These are phyloP conservation scores for Allomyces macrogynus DNA, from an alignment of 192 early-diverging fungal genomes.

Conservation along the genomic window DNA sequence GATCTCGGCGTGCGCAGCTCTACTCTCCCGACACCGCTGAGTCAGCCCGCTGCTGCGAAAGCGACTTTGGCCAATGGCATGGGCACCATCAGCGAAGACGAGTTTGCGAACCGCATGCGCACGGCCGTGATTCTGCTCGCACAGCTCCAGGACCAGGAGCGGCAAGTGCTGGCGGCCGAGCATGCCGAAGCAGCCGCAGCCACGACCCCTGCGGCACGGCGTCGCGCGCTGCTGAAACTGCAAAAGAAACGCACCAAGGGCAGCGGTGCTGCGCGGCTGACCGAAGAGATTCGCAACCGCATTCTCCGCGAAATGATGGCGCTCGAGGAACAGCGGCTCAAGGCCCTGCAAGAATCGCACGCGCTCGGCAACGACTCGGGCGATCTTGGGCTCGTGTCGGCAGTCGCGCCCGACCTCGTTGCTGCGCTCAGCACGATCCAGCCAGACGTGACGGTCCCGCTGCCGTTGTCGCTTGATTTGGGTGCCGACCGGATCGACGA, in stretches of 20 bases:
- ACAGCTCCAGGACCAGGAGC: conserved; percentile 62
- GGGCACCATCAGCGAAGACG: conserved; percentile 35
- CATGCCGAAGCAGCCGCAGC: conserved; percentile 10
- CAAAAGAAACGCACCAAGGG: too few species aligned
- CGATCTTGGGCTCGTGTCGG: too few species aligned
- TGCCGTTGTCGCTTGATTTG: too few species aligned
- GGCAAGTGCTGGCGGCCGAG: conserved; percentile 7
- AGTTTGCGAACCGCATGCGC: conserved; percentile 79
- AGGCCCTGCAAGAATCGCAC: conserved; percentile 14
- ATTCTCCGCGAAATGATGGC: conserved; percentile 88
- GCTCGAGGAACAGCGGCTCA: conserved; percentile 69
- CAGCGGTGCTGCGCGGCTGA: conserved; percentile 7
- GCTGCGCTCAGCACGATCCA: too few species aligned
- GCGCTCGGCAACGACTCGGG: too few species aligned
- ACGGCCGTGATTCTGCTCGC: conserved; percentile 92
- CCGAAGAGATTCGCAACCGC: conserved; percentile 72
- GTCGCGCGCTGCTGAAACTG: too few species aligned
- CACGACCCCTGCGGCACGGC: conserved; percentile 6
- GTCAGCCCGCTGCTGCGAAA: too few species aligned
- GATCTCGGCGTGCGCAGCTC: neutral
- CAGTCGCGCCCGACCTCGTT: too few species aligned
- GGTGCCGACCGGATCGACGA: too few species aligned
- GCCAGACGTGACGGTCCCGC: too few species aligned
- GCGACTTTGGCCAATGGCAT: conserved; percentile 6
- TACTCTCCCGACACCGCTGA: too few species aligned